Base-by-base conservation (phyloP, 2,329 filamentous ascomycete species). In the Epicoccum sorghinum region DNA sequence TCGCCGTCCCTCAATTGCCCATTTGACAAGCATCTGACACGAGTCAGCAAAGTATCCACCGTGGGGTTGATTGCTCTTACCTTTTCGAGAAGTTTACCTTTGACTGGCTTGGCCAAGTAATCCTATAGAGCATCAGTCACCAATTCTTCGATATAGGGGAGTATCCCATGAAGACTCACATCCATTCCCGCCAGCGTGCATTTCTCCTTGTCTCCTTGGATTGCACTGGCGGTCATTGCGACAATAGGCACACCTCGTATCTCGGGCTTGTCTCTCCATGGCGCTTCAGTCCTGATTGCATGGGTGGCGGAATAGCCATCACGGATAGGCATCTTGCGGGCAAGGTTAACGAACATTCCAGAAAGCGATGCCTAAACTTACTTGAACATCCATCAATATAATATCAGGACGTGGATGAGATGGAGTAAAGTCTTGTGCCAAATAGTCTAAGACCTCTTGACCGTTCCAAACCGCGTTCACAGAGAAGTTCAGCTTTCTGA, bases 261-360 rank as follows among this genome's bases (percentile, higher is more conserved):
- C 14, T 75, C 73, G 2, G 85, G 78, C 47, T 83, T 81, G 2
- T 77, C 66, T 36, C 82, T 86, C 73, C 89, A 91, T 0, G 88
- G 86, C 1, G 81, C 68, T 60, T 89, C 85, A 50, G 89, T 86
- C 13, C 89, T 82, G 40, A 93, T 81, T 8, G 89, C 80, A 62
- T 91, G 88, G 0, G 89, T 93, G 37, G 89, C 89, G 52, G 85
- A 84, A 70, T 93, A 93, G 1, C 90, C 90, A 65, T 93, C 90
- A 58, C 91, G 85, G 35, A 91, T 84, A 8, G 78, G 76, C 77
- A 79, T 79, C 62, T 79, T 67, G 46, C 33, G 33, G 18, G 4
- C 3, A 27, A 45, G 69, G 70, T 77, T 41, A 69, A 58, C 43
- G 52, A 48, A 10, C 54, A 37, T 36, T 36, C 9, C 9, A 9